Base-by-base conservation (phyloP, 306 rosid genomes). In the Ammopiptanthus mongolicus region DNA sequence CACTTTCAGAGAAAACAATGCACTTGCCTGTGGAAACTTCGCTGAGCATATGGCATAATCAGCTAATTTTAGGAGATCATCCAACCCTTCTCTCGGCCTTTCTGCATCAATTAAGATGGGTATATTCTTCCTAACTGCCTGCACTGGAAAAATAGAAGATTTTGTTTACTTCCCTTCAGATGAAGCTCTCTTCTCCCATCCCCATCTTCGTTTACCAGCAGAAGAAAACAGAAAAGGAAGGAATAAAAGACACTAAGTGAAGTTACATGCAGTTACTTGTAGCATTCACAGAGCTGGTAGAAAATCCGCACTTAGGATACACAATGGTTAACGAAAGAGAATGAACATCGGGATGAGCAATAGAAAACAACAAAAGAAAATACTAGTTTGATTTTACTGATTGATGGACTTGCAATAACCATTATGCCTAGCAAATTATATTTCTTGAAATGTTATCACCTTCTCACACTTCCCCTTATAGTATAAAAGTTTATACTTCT, bases 71-170 rank as follows among this genome's bases (percentile, higher is more conserved):
- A 92, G 85, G 80, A 95, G 97, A 86, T 87, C 92, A 81, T 88
- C 92, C 80, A 92, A 79, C 77, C 98, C 98, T 85, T 95, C 98
- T 86, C 98, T 90, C 14, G 79, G 74, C 65, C 88, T 86, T 88
- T 95, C 99, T 75, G 96, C 93, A 13, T 95, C 99, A 67, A 95
- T 60, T 75, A 95, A 79, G 74, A 95, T 86, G 69, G 97, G 97
- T 80, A 95, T 88, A 77, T 83, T 84, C 78, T 66, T 87, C 76
- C 73, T 83, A 85, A 73, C 78, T 71, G 99, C 98, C 99, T 92
- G 97, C 75, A 78, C 67, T 33, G 88, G 76, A 81, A 84, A 74
- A 78, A 25, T 63, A 51, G 53, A 78, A 78, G 21, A 78, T 69
- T 81, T 84, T 81, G 78, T 74, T 81, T 69, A 81, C 81, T 73